A percentile compares a stretch with the other conserved stretches of the same genome.
phyloP scores from a whole-genome alignment of 1,284 basidiomycete species.

The Moesziomyces sp. region DNA sequence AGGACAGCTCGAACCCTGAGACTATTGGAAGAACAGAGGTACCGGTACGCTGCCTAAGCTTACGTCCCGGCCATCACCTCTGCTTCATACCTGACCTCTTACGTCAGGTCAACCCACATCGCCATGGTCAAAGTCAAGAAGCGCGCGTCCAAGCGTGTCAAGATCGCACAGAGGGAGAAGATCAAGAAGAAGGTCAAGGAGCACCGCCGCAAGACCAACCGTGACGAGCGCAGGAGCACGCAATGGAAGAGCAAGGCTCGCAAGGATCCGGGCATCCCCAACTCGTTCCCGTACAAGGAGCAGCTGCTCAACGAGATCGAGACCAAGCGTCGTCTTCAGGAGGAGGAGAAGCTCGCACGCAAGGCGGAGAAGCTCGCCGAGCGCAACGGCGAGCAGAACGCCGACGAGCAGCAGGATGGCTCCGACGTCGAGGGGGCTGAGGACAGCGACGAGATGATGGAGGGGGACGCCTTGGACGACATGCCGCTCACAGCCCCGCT shows the following conservation, averaged over 20 bases:
- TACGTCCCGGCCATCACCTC: not conserved
- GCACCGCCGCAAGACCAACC: conserved; percentile 68
- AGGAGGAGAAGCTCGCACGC: conserved; percentile 45
- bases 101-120: not conserved
- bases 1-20: not conserved
- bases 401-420: conserved; percentile 12
- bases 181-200: conserved; percentile 64
- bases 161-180: conserved; percentile 64
- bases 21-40: not conserved
- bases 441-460: conserved; percentile 34
- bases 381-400: conserved; percentile 21
- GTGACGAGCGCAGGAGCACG: conserved; percentile 87
- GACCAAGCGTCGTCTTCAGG: conserved; percentile 48
- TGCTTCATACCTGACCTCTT: not conserved
- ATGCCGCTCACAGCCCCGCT: conserved; percentile 44
- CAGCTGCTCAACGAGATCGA: conserved; percentile 85
- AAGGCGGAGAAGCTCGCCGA: conserved; percentile 43
- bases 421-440: conserved; percentile 31
- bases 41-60: not conserved
- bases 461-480: conserved; percentile 30
- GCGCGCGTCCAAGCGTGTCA: conserved; percentile 61
- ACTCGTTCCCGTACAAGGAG: conserved; percentile 96
- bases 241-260: conserved; percentile 75
- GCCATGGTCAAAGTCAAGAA: conserved; percentile 60
- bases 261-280: conserved; percentile 95